Base-by-base conservation (phyloP, 768 basidiomycete genomes). In the Psilocybe cyanescens region DNA sequence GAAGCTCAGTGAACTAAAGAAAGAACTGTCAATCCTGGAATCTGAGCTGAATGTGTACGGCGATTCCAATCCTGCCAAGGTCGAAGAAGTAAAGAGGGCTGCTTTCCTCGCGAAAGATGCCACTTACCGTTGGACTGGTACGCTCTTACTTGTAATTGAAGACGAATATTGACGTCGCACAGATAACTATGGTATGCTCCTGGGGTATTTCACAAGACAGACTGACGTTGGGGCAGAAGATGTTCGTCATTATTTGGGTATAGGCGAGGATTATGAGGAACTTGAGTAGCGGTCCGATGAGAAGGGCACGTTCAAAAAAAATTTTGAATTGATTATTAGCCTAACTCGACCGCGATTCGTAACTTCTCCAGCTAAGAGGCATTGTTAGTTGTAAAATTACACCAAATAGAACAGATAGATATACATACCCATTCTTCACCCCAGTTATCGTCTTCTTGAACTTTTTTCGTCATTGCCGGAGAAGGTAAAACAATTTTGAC, bases 61-160 rank as follows among this genome's bases (percentile, higher is more conserved):
- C 46, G 87, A 90, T 16, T 94, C 91, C 57, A 93, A 97, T 74
- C 95, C 95, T 0, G 83, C 79, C 48, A 90, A 87, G 73, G 81
- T 95, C 19, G 90, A 95, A 69, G 87, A 90, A 71, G 90, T 88
- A 71, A 86, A 82, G 53, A 77, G 90, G 50, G 93, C 89, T 0
- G 81, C 86, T 8, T 81, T 84, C 54, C 79, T 95, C 12, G 93
- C 91, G 3, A 92, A 90, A 63, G 94, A 97, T 70, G 94, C 93
- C 11, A 85, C 90, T 11, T 71, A 89, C 24, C 86, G 93, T 12
- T 95, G 94, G 92, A 98, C 95, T 37, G 95, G 95, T 96, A 65
- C 59, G 86, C 74, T 41, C 12, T 53, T 37, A 31, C 14, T 19
- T 28, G 31, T 29, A 56, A 55, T 45, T 41, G 33, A 57, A 17